Conservation (phyloP, 2,329 filamentous ascomycete genomes). For the Ceratocystis albifundus region DNA sequence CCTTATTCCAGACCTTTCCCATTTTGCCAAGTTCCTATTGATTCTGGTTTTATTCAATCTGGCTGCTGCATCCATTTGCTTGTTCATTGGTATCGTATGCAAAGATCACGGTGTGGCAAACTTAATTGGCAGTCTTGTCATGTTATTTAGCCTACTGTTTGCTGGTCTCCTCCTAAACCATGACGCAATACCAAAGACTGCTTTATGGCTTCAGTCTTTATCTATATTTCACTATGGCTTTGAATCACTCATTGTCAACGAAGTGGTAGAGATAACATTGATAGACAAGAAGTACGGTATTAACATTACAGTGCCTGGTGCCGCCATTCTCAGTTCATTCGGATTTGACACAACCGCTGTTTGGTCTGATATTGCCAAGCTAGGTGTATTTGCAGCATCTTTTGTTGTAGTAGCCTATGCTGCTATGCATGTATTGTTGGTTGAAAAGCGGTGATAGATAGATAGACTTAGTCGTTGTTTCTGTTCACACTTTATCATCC, state of each 20-base stretch:
- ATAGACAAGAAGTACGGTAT: conserved; percentile 92
- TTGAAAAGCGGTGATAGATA: conserved; percentile 54
- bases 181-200: conserved; percentile 74
- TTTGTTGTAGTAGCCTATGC: conserved; percentile 82
- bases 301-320: conserved; percentile 90
- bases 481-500: not conserved
- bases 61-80: conserved; percentile 80
- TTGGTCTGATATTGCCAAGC: conserved; percentile 71
- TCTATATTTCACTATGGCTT: conserved; percentile 59
- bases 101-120: conserved; percentile 86
- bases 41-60: conserved; percentile 93
- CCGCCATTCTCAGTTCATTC: conserved; percentile 86
- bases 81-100: conserved; percentile 94
- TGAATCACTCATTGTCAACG: conserved; percentile 27
- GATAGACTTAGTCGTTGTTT: not conserved
- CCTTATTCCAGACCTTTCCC: conserved; percentile 63
- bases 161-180: conserved; percentile 90
- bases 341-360: conserved; percentile 82
- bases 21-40: conserved; percentile 85
- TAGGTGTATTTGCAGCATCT: conserved; percentile 67
- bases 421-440: conserved; percentile 85
- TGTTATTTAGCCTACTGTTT: conserved; percentile 94
- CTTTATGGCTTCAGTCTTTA: conserved; percentile 80
- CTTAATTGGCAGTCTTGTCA: conserved; percentile 84
- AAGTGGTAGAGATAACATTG: conserved; percentile 79